phyloP scores from a whole-genome alignment of 768 basidiomycete species.

The Chalciporus sphaerocephalus region DNA sequence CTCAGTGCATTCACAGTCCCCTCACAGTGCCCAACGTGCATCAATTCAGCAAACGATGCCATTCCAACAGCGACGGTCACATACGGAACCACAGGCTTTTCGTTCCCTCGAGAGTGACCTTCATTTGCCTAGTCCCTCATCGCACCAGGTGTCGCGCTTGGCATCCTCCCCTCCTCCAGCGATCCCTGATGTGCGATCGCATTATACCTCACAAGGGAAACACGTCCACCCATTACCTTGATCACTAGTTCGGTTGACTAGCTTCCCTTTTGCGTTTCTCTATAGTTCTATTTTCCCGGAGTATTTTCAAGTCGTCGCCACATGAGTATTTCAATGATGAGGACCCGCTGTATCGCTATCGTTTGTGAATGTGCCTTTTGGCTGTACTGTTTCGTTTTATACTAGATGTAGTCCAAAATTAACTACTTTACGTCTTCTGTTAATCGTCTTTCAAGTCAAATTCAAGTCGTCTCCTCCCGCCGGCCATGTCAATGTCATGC shows the following conservation, averaged over 20 bases:
- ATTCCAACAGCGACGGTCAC: conserved; percentile 54
- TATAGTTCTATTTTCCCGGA: conserved; percentile 21
- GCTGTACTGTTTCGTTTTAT: conserved; percentile 27
- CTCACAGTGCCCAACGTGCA: conserved; percentile 34
- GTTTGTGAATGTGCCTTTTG: conserved; percentile 20
- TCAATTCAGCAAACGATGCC: conserved; percentile 43
- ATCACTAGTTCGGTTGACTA: conserved; percentile 20
- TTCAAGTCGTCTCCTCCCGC: conserved; percentile 14
- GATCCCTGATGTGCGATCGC: conserved; percentile 34
- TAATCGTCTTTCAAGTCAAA: conserved; percentile 25
- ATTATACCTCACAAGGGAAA: conserved; percentile 41
- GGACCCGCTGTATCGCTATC: conserved; percentile 32
- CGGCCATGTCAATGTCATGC: conserved; percentile 13
- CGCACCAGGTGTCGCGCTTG: conserved; percentile 38
- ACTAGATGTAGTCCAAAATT: conserved; percentile 32
- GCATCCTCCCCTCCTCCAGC: conserved; percentile 41
- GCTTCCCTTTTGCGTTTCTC: conserved; percentile 12
- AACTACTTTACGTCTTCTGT: conserved; percentile 32
- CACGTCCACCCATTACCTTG: conserved; percentile 46
- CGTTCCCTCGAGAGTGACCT: conserved; percentile 45
- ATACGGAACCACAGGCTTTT: conserved; percentile 55
- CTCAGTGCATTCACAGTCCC: conserved; percentile 33
- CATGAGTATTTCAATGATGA: conserved; percentile 24
- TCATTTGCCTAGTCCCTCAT: conserved; percentile 45
- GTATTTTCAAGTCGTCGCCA: conserved; percentile 24